Evolutionary conservation across 345 rosid genomes (phyloP).

Genomic region (Gossypium ekmanianum): DNA sequence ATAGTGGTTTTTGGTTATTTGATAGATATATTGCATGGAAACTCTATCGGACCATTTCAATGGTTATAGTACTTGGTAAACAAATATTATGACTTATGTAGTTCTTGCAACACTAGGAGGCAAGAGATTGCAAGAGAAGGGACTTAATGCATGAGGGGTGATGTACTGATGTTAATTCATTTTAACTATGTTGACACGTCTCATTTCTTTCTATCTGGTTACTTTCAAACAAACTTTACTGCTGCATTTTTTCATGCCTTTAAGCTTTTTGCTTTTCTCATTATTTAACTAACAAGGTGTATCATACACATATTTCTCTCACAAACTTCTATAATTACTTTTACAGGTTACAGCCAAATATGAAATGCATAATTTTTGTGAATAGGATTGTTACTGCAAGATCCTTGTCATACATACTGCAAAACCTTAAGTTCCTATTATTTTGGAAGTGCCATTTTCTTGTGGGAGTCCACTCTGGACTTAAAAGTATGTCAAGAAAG

Average conservation of each 20-base stretch:
- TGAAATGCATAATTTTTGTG: conserved; percentile 88
- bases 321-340: conserved; percentile 18
- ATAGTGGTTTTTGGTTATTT: not conserved
- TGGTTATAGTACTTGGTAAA: not conserved
- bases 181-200: not conserved
- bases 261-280: not conserved
- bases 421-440: conserved; percentile 51
- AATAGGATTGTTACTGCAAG: conserved; percentile 86
- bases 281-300: conserved; percentile 1
- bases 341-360: conserved; percentile 70
- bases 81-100: not conserved
- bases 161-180: not conserved
- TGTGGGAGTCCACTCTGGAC: conserved; percentile 82
- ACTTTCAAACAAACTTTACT: not conserved
- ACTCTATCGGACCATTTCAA: not conserved
- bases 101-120: not conserved
- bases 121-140: not conserved
- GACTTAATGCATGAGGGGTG: not conserved
- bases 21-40: not conserved
- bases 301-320: conserved; percentile 10
- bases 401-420: conserved; percentile 63
- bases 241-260: not conserved
- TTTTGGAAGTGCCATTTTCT: conserved; percentile 89
- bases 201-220: not conserved
- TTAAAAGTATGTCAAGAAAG: conserved; percentile 69